Percentiles rank a stretch among this genome's conserved stretches.
These are phyloP conservation scores for Candida taoyuanica DNA, from an alignment of 805 yeast genomes.

Conservation along the genomic window DNA sequence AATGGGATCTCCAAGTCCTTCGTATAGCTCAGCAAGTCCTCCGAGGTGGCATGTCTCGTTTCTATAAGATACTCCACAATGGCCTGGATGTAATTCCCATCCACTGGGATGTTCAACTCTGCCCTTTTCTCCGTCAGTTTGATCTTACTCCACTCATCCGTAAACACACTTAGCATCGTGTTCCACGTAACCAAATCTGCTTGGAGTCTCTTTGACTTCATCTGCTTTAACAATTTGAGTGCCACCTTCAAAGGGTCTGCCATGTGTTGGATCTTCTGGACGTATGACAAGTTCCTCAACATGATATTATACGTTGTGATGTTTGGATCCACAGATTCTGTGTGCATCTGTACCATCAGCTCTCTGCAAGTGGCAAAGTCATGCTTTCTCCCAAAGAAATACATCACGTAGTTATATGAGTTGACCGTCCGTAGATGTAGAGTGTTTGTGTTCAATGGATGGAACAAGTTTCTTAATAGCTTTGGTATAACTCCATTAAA, in stretches of 20 bases:
- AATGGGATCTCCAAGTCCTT: slow-evolving; percentile 23
- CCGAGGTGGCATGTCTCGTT: slow-evolving; percentile 6
- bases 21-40: slow-evolving; percentile 13
- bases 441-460: slow-evolving; percentile 34
- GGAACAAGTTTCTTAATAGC: slow-evolving; percentile 35
- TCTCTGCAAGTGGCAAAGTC: slow-evolving; percentile 40
- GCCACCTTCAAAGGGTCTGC: slow-evolving; percentile 27
- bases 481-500: slow-evolving; percentile 35
- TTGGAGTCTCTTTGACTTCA: slow-evolving; percentile 26
- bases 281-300: slow-evolving; percentile 28
- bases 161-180: slow-evolving; percentile 29
- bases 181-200: slow-evolving; percentile 38
- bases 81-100: slow-evolving; percentile 24
- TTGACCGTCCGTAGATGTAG: slow-evolving; percentile 27
- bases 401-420: slow-evolving; percentile 35
- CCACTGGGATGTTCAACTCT: slow-evolving; percentile 29
- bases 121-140: slow-evolving; percentile 30
- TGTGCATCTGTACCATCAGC: slow-evolving; percentile 36
- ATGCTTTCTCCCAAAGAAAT: slow-evolving; percentile 32
- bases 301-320: slow-evolving; percentile 37
- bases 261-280: slow-evolving; percentile 28
- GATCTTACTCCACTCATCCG: slow-evolving; percentile 31
- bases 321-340: slow-evolving; percentile 31
- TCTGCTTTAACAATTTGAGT: slow-evolving; percentile 28
- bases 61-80: slow-evolving; percentile 25